A percentile compares a stretch with the other conserved stretches of the same genome.
These are phyloP conservation scores for Stygiomarasmius scandens DNA, from an alignment of 1,284 basidiomycete genomes.

Conservation along the genomic window DNA sequence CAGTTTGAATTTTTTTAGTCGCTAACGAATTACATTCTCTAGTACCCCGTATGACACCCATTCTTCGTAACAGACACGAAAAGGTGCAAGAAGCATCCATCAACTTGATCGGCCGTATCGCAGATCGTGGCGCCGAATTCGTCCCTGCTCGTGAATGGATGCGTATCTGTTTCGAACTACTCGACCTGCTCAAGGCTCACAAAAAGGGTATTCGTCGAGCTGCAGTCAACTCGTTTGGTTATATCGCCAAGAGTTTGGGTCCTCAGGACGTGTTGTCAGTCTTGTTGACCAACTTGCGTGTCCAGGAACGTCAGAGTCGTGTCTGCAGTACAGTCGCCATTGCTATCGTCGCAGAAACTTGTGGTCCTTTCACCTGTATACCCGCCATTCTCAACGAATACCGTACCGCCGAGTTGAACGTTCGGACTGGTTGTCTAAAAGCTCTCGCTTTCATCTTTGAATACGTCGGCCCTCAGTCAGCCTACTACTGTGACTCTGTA, in stretches of 20 bases:
- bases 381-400: slow-evolving; percentile 99
- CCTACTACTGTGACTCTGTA: slow-evolving; percentile 97
- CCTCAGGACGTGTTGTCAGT: slow-evolving; percentile 98
- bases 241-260: slow-evolving; percentile 98
- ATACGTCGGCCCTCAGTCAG: slow-evolving; percentile 99
- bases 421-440: slow-evolving; percentile 99
- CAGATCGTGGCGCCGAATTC: slow-evolving; percentile 98
- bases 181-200: slow-evolving; percentile 97
- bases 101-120: slow-evolving; percentile 98
- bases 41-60: slow-evolving; percentile 99
- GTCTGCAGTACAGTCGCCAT: slow-evolving; percentile 99
- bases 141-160: slow-evolving; percentile 99
- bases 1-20: slow-evolving; percentile 15
- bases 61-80: slow-evolving; percentile 97
- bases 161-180: slow-evolving; percentile 98
- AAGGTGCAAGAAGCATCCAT: slow-evolving; percentile 99
- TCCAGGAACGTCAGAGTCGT: slow-evolving; percentile 98
- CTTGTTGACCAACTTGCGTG: slow-evolving; percentile 93
- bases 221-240: slow-evolving; percentile 99
- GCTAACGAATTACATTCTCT: slow-evolving; percentile 18
- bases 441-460: slow-evolving; percentile 98
- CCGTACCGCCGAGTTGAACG: slow-evolving; percentile 96
- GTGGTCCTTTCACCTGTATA: slow-evolving; percentile 98
- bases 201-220: slow-evolving; percentile 99
- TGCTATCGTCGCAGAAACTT: slow-evolving; percentile 96